Conservation (phyloP, 176 grass and related monocot species). For the Saccharum officinarum region DNA sequence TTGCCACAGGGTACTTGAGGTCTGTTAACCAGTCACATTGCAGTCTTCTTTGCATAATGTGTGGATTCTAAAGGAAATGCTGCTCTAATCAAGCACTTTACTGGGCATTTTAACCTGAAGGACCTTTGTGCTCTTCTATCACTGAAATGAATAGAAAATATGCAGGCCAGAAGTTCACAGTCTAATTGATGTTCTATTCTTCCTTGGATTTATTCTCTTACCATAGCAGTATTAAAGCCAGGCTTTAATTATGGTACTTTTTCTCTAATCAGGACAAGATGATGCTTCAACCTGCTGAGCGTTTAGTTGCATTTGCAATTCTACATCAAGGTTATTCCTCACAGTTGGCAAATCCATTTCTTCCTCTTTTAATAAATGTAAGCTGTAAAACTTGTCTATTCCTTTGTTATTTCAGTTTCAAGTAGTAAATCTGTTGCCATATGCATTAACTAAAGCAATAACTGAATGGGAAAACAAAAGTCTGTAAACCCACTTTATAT, state of each 20-base stretch:
- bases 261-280: slow-evolving; percentile 69
- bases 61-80: background rate
- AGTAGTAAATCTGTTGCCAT: slow-evolving; percentile 18
- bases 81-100: slow-evolving; percentile 1
- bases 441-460: background rate
- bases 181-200: slow-evolving; percentile 1
- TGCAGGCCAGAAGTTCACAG: background rate
- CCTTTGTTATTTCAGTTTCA: slow-evolving; percentile 30
- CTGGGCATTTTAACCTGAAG: background rate
- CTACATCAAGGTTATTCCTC: slow-evolving; percentile 71
- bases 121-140: slow-evolving; percentile 16
- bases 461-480: background rate
- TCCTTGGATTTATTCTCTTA: slow-evolving; percentile 28
- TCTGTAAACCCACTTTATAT: background rate
- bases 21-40: background rate
- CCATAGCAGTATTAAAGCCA: background rate
- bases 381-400: slow-evolving; percentile 35
- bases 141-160: slow-evolving; percentile 1
- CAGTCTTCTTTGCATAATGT: background rate
- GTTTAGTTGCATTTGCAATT: slow-evolving; percentile 85
- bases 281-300: slow-evolving; percentile 75
- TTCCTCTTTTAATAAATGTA: slow-evolving; percentile 79
- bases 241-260: background rate
- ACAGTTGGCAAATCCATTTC: slow-evolving; percentile 75
- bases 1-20: background rate